Evolutionary conservation across 306 rosid genomes (phyloP).

Genomic region (Rosa rugosa): DNA sequence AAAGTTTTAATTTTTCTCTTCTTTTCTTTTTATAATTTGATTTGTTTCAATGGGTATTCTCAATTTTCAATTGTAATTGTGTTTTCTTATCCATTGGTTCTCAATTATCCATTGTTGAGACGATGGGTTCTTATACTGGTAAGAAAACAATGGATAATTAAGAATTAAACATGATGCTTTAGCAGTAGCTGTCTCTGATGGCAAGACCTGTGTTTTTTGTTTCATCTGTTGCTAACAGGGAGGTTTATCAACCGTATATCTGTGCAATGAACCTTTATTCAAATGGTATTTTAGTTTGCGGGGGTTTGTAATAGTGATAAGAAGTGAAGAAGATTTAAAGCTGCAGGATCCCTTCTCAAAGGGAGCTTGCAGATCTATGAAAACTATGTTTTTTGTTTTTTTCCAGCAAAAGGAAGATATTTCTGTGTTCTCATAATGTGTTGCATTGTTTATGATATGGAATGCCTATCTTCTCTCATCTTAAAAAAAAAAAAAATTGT

Average conservation of each 20-base stretch:
- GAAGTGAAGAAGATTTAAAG: constrained; percentile 17
- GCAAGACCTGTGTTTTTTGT: constrained; percentile 6
- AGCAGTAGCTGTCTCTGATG: constrained; percentile 39
- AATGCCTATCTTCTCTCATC: neutral
- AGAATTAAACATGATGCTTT: constrained; percentile 46
- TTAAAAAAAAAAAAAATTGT: too few relatives aligned
- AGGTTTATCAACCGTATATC: constrained; percentile 36
- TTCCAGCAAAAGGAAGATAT: neutral
- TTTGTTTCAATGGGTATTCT: too few relatives aligned
- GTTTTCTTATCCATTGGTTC: too few relatives aligned
- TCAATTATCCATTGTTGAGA: too few relatives aligned
- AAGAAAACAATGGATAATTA: too few relatives aligned
- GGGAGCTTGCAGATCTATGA: constrained; percentile 21
- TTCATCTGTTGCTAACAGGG: constrained; percentile 25
- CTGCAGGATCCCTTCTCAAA: constrained; percentile 5
- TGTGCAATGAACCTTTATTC: constrained; percentile 41
- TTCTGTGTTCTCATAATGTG: neutral
- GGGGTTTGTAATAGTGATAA: constrained; percentile 24
- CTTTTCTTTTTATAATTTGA: too few relatives aligned
- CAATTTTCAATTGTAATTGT: too few relatives aligned
- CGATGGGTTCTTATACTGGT: too few relatives aligned
- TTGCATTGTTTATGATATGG: neutral
- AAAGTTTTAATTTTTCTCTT: too few relatives aligned
- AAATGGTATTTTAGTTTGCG: constrained; percentile 27
- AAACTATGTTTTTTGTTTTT: neutral